Percentiles rank a stretch among this genome's conserved stretches.
Conservation (phyloP, 768 basidiomycete species). For the Trametes cinnabarina region DNA sequence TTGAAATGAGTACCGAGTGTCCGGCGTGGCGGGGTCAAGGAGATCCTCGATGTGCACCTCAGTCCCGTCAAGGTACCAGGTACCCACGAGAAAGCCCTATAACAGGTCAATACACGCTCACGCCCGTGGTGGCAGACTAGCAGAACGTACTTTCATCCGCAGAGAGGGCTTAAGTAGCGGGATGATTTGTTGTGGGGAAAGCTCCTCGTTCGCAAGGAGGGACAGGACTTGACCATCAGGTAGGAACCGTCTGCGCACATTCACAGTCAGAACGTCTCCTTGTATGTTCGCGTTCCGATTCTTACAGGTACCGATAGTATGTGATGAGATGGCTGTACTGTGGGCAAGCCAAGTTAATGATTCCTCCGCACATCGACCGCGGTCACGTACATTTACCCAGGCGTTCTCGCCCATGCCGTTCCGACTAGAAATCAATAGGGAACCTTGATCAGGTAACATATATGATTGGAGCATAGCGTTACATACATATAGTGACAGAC, state of each 20-base stretch:
- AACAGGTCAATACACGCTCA: background rate
- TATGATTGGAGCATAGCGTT: constrained; percentile 2
- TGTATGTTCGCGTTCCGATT: background rate
- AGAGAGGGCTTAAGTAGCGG: constrained; percentile 72
- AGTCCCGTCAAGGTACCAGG: constrained; percentile 66
- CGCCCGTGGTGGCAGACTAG: background rate
- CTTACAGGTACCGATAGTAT: constrained; percentile 88
- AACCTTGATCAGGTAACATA: background rate
- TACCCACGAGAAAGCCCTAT: constrained; percentile 71
- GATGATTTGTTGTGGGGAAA: constrained; percentile 67
- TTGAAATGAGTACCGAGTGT: constrained; percentile 59
- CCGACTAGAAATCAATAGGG: constrained; percentile 42
- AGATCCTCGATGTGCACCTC: constrained; percentile 63
- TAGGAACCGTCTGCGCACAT: constrained; percentile 68
- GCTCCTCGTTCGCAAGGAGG: constrained; percentile 78
- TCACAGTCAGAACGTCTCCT: background rate
- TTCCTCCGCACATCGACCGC: background rate
- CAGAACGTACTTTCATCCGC: constrained; percentile 65
- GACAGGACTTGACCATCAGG: constrained; percentile 85
- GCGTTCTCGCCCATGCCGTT: constrained; percentile 77
- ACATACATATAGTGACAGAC: constrained; percentile 85
- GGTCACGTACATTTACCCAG: constrained; percentile 78
- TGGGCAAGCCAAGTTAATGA: constrained; percentile 3
- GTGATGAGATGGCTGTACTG: constrained; percentile 85
- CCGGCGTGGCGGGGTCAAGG: constrained; percentile 43